phyloP scores from a whole-genome alignment of 106 monocot genomes.

The Narthecium ossifragum region DNA sequence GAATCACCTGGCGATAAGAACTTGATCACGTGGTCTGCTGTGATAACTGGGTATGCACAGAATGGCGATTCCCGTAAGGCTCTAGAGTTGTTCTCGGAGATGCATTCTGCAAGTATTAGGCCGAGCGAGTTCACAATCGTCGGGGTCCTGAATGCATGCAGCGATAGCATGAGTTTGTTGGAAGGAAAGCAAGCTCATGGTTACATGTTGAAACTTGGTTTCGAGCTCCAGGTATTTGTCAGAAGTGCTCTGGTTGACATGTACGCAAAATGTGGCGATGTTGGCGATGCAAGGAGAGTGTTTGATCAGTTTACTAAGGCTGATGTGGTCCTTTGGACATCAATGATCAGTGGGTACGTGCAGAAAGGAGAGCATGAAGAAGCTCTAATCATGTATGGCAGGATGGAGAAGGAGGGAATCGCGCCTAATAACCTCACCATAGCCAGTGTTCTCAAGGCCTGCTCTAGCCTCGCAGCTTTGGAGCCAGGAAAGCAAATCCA shows the following conservation, averaged over 20 bases:
- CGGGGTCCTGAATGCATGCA: constrained; percentile 58
- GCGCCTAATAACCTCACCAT: constrained; percentile 56
- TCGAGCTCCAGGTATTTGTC: constrained; percentile 41
- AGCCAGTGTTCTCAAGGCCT: constrained; percentile 47
- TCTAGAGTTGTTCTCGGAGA: constrained; percentile 35
- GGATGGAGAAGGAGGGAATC: constrained; percentile 35
- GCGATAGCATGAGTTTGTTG: constrained; percentile 17
- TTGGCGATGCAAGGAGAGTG: constrained; percentile 45
- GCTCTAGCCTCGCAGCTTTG: constrained; percentile 41
- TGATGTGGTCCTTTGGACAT: constrained; percentile 62
- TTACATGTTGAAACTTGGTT: constrained; percentile 56
- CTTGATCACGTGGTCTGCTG: constrained; percentile 64
- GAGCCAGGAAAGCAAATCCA: constrained; percentile 66
- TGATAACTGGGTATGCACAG: constrained; percentile 66
- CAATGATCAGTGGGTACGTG: constrained; percentile 63
- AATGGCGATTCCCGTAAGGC: constrained; percentile 36
- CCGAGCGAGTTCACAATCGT: constrained; percentile 70
- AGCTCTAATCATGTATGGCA: constrained; percentile 37
- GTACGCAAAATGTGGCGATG: constrained; percentile 51
- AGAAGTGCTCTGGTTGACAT: constrained; percentile 57
- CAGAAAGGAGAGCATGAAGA: constrained; percentile 64
- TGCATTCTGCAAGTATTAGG: constrained; percentile 32
- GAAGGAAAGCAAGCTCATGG: constrained; percentile 44
- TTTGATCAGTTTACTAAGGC: constrained; percentile 38
- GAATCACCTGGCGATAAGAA: constrained; percentile 29